A percentile compares a stretch with the other conserved stretches of the same genome.
Conservation (phyloP, 1,139 yeast species). For the Pichia sp. region DNA sequence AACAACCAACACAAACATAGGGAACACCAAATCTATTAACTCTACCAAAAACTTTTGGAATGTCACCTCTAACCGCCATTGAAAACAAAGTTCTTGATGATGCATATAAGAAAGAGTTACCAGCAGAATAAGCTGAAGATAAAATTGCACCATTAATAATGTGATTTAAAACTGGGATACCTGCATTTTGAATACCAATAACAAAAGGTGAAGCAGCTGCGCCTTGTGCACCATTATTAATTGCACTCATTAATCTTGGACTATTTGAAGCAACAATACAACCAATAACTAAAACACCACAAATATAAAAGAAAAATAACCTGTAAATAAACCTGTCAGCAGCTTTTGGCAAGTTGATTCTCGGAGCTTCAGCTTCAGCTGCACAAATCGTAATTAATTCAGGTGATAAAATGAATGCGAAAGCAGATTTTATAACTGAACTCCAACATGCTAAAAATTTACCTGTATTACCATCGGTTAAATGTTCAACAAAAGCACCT, state of each 20-base stretch:
- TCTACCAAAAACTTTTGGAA: conserved; percentile 51
- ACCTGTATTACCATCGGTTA: conserved; percentile 46
- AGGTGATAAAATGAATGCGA: conserved; percentile 62
- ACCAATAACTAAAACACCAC: conserved; percentile 41
- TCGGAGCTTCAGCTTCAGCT: conserved; percentile 42
- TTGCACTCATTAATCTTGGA: conserved; percentile 31
- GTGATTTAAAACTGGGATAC: conserved; percentile 30
- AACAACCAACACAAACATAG: conserved; percentile 35
- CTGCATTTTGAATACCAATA: conserved; percentile 37
- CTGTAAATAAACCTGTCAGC: conserved; percentile 42
- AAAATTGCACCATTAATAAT: conserved; percentile 36
- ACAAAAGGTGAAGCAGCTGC: conserved; percentile 40
- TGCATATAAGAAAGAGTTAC: conserved; percentile 42
- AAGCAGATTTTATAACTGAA: conserved; percentile 66
- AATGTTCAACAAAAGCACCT: conserved; percentile 46
- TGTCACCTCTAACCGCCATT: conserved; percentile 53
- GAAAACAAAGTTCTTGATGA: conserved; percentile 52
- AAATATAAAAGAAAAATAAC: conserved; percentile 39
- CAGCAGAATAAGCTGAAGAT: conserved; percentile 36
- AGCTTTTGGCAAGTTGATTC: conserved; percentile 43
- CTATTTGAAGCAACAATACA: conserved; percentile 37
- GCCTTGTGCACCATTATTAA: conserved; percentile 23
- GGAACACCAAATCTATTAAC: conserved; percentile 62
- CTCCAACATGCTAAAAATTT: conserved; percentile 46
- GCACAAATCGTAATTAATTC: conserved; percentile 47